Conservation (phyloP, 768 basidiomycete species). For the Boletus sp. region DNA sequence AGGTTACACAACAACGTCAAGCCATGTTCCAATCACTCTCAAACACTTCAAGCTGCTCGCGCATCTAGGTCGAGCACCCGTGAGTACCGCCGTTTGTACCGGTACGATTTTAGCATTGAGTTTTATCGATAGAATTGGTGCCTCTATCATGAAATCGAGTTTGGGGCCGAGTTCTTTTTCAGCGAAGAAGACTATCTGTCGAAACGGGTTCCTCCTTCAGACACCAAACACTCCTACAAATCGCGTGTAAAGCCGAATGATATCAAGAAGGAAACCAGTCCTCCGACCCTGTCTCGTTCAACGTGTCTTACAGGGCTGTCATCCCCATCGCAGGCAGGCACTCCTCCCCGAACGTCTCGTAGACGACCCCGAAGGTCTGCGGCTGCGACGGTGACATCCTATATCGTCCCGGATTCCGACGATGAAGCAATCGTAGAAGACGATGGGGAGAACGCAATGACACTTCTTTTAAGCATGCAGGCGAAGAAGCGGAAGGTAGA, state of each 20-base stretch:
- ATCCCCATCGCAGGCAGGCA: slow-evolving; percentile 10
- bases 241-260: slow-evolving; percentile 27
- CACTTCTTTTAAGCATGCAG: slow-evolving; percentile 28
- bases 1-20: slow-evolving; percentile 17
- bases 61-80: slow-evolving; percentile 58
- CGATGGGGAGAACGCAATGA: slow-evolving; percentile 35
- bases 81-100: slow-evolving; percentile 33
- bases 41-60: slow-evolving; percentile 78
- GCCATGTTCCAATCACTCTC: slow-evolving; percentile 66
- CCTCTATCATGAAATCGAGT: slow-evolving; percentile 61
- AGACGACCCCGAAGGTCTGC: slow-evolving; percentile 64
- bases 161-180: slow-evolving; percentile 65
- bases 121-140: slow-evolving; percentile 42
- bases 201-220: slow-evolving; percentile 24
- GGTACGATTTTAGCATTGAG: neutral
- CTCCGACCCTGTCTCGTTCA: slow-evolving; percentile 30
- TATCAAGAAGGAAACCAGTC: slow-evolving; percentile 44
- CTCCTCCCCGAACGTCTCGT: slow-evolving; percentile 31
- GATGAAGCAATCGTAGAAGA: slow-evolving; percentile 55
- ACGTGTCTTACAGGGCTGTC: slow-evolving; percentile 15
- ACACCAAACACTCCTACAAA: slow-evolving; percentile 26
- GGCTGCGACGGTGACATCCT: slow-evolving; percentile 52
- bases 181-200: slow-evolving; percentile 68
- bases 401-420: slow-evolving; percentile 68
- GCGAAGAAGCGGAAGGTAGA: slow-evolving; percentile 40